phyloP scores from a whole-genome alignment of 805 yeast species.

The Yarrowia phangngaensis region DNA sequence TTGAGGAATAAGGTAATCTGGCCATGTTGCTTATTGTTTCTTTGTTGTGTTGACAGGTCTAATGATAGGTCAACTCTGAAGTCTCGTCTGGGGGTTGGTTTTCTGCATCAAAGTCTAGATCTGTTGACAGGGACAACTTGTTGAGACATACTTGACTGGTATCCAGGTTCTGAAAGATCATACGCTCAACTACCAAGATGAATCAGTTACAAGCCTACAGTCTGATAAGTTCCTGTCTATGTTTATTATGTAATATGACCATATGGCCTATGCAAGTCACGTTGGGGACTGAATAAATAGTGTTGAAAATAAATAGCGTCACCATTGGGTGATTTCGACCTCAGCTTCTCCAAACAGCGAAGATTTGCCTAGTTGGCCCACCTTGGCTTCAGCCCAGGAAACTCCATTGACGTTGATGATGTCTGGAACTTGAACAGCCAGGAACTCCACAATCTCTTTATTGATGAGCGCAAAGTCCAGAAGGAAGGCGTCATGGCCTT shows the following conservation, averaged over 20 bases:
- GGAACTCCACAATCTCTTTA: conserved; percentile 61
- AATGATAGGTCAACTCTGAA: no score
- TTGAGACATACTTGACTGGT: no score
- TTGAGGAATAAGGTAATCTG: no score
- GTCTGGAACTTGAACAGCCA: conserved; percentile 54
- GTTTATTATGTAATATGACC: not conserved
- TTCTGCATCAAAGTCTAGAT: no score
- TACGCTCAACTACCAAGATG: no score
- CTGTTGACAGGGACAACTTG: no score
- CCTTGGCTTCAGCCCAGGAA: conserved; percentile 47
- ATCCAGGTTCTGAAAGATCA: no score
- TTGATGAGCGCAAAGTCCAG: conserved; percentile 84
- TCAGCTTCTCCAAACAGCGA: conserved; percentile 90
- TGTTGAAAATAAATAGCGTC: conserved; percentile 29
- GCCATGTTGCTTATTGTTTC: no score
- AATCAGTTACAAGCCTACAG: not conserved
- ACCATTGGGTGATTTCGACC: conserved; percentile 86
- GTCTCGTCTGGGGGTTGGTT: no score
- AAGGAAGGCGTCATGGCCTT: conserved; percentile 96
- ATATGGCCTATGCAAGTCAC: conserved; percentile 17
- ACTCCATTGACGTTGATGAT: conserved; percentile 49
- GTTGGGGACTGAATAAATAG: conserved; percentile 27
- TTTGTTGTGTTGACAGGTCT: no score
- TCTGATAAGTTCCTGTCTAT: conserved; percentile 10
- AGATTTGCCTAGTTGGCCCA: conserved; percentile 35